Evolutionary conservation across 208 protist genomes (phyloP), one percentile per base, ranked within the genome.

Genomic region (Trypanosoma brucei): DNA sequence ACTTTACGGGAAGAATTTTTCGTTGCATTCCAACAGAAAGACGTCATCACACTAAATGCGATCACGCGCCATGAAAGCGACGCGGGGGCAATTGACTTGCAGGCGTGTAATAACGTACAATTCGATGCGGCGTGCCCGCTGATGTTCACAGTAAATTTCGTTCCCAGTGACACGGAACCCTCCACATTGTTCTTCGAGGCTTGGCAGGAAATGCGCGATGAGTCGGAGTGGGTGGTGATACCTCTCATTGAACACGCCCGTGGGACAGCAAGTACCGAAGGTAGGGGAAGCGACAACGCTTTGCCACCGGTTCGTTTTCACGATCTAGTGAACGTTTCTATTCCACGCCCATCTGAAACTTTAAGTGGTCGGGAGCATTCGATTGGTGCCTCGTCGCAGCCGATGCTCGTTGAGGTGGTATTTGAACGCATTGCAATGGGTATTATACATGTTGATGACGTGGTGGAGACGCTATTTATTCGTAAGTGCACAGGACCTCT

Each of bases 401-500:
- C 35, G 13, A 35, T 42, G 3, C 11, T 70, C 11, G 38, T 65
- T 14, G 71, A 89, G 59, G 55, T 94, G 0, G 56, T 88, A 14
- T 14, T 94, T 0, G 78, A 88, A 62, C 77, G 81, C 9, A 54
- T 94, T 31, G 59, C 64, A 14, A 45, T 63, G 3, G 88, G 88
- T 4, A 58, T 72, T 11, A 45, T 94, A 30, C 86, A 89, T 58
- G 51, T 95, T 22, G 68, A 62, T 30, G 86, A 91, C 14, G 67
- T 76, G 13, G 72, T 91, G 1, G 62, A 64, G 30, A 82, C 68
- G 9, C 67, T 95, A 9, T 65, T 62, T 53, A 77, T 95, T 42
- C 67, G 74, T 36, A 57, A 78, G 51, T 92, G 85, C 57, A 66
- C 59, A 1, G 89, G 86, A 3, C 85, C 84, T 34, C 72, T 95